A percentile compares a stretch with the other conserved stretches of the same genome.
Evolutionary conservation across 2,329 filamentous ascomycete genomes (phyloP).

Genomic region (Chaetomiaceae sp.): DNA sequence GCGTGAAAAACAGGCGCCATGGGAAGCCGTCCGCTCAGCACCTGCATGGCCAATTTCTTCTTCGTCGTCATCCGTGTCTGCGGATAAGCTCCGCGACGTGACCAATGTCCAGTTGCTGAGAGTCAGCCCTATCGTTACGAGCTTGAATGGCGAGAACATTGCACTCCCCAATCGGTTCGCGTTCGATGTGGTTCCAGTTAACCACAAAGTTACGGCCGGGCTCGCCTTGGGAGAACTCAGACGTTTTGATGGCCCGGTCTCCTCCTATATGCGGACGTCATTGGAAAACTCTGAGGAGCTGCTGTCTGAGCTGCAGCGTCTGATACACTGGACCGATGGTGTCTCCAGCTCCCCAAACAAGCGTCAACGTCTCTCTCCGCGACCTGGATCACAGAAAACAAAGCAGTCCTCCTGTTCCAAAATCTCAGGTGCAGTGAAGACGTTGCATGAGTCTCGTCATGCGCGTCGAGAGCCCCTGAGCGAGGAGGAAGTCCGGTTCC

Average conservation of each 20-base stretch:
- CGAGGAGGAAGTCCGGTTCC: conserved; percentile 17
- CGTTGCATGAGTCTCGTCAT: too few relatives aligned
- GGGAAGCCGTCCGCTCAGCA: conserved; percentile 18
- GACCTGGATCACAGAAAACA: too few relatives aligned
- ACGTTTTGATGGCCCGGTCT: not conserved
- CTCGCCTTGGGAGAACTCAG: conserved; percentile 11
- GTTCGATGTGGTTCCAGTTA: conserved; percentile 16
- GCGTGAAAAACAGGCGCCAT: conserved; percentile 8
- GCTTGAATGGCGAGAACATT: conserved; percentile 17
- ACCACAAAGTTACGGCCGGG: not conserved
- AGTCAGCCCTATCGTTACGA: conserved; percentile 17
- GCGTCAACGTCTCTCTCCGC: too few relatives aligned
- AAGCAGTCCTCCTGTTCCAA: too few relatives aligned
- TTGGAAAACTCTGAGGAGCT: conserved; percentile 8
- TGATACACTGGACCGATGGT: not conserved
- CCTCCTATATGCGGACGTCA: conserved; percentile 6
- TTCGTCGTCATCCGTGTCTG: conserved; percentile 1
- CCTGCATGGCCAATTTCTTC: conserved; percentile 8
- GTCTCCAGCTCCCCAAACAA: not conserved
- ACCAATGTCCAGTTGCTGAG: conserved; percentile 14
- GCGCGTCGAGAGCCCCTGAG: not conserved
- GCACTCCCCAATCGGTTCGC: conserved; percentile 17
- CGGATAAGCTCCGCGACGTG: conserved; percentile 7
- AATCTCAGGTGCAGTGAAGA: too few relatives aligned
- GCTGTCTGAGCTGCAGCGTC: conserved; percentile 3